phyloP scores from a whole-genome alignment of 2,329 filamentous ascomycete genomes.

The Clathrospora elynae region DNA sequence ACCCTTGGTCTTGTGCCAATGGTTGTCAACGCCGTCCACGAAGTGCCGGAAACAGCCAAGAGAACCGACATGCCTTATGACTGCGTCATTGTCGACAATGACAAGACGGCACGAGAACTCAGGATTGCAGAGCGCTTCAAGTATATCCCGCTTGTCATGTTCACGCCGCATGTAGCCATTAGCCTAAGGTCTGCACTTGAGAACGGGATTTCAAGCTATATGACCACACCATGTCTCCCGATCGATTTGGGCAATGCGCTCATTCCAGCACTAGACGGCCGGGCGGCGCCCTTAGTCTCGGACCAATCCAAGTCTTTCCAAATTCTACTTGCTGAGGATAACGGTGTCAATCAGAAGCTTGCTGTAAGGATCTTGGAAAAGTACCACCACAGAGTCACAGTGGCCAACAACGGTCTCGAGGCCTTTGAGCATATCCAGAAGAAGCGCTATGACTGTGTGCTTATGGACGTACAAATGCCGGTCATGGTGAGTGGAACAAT shows the following conservation, averaged over 20 bases:
- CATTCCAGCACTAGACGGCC: slow-evolving; percentile 91
- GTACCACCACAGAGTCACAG: slow-evolving; percentile 89
- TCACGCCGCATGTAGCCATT: slow-evolving; percentile 87
- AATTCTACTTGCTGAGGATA: slow-evolving; percentile 94
- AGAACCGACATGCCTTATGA: slow-evolving; percentile 71
- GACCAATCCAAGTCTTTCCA: slow-evolving; percentile 96
- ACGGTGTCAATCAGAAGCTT: slow-evolving; percentile 93
- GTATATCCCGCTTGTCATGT: slow-evolving; percentile 91
- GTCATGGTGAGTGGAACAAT: slow-evolving; percentile 72
- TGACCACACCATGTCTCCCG: slow-evolving; percentile 93
- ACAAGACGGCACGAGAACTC: slow-evolving; percentile 83
- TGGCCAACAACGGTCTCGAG: slow-evolving; percentile 93
- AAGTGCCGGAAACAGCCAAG: slow-evolving; percentile 63
- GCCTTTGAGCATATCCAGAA: slow-evolving; percentile 90
- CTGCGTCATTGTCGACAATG: slow-evolving; percentile 93
- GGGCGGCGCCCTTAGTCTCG: slow-evolving; percentile 86
- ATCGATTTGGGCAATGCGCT: slow-evolving; percentile 96
- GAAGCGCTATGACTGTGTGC: slow-evolving; percentile 91
- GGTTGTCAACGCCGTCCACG: slow-evolving; percentile 77
- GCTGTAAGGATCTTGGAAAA: slow-evolving; percentile 97
- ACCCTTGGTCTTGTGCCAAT: slow-evolving; percentile 79
- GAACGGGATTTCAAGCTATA: slow-evolving; percentile 96
- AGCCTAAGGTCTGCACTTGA: slow-evolving; percentile 92
- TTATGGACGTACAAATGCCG: slow-evolving; percentile 99
- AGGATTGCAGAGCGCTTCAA: slow-evolving; percentile 94